A percentile compares a stretch with the other conserved stretches of the same genome.
Conservation (phyloP, 129 eudicot genomes). For the Chrysanthemum makinoi region DNA sequence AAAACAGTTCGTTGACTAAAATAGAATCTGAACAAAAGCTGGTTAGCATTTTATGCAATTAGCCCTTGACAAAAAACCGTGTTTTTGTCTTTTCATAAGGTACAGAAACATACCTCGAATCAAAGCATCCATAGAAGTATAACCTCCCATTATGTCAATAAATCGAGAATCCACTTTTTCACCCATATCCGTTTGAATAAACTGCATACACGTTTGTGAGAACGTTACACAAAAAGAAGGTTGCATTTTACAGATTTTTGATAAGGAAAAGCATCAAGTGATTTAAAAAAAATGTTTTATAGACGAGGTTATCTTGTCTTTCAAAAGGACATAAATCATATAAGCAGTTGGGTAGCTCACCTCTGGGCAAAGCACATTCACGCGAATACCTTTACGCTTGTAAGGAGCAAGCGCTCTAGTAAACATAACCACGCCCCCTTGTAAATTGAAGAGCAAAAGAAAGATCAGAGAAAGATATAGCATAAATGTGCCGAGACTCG, state of each 20-base stretch:
- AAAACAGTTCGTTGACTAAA: neutral
- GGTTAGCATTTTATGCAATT: neutral
- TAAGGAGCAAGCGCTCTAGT: constrained; percentile 72
- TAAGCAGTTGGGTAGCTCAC: constrained; percentile 34
- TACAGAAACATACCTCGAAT: constrained; percentile 52
- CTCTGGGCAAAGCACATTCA: constrained; percentile 96
- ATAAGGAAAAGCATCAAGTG: neutral
- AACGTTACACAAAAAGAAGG: constrained; percentile 14
- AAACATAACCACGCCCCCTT: constrained; percentile 89
- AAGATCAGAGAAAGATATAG: constrained; percentile 2
- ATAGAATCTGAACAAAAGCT: neutral
- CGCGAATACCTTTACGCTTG: constrained; percentile 83
- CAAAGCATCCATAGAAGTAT: constrained; percentile 67
- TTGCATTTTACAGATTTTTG: neutral
- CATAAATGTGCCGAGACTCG: neutral
- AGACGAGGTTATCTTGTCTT: neutral
- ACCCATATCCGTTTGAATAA: constrained; percentile 69
- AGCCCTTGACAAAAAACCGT: too few relatives aligned
- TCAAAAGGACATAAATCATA: neutral
- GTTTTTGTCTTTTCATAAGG: neutral
- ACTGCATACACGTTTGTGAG: constrained; percentile 50
- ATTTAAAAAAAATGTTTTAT: neutral
- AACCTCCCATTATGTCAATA: constrained; percentile 68
- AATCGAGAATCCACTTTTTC: constrained; percentile 37
- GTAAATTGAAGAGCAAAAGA: constrained; percentile 2